Evolutionary conservation across 192 early-diverging fungal species (phyloP).

Genomic region (Powellomyces hirtus): DNA sequence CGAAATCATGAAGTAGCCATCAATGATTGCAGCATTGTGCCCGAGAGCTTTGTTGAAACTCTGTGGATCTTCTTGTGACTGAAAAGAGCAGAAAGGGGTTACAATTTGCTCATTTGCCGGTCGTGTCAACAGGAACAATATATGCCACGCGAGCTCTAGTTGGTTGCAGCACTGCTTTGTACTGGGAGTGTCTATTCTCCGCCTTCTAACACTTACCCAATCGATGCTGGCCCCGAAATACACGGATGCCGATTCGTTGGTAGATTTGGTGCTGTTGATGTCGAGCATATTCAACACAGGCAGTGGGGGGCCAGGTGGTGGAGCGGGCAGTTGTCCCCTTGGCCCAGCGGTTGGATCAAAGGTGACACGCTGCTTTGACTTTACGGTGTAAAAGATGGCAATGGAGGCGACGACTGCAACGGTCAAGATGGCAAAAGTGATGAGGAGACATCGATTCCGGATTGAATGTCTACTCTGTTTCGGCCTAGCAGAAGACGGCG

Average conservation of each 20-base stretch:
- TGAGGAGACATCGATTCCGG: background rate
- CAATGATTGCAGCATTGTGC: slow-evolving; percentile 25
- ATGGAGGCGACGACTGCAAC: background rate
- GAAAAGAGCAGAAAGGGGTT: background rate
- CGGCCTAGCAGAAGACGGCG: background rate
- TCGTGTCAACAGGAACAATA: no score
- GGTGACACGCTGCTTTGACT: background rate
- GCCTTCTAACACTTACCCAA: slow-evolving; percentile 21
- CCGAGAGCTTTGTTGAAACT: slow-evolving; percentile 25
- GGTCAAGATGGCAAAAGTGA: background rate
- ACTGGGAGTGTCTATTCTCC: no score
- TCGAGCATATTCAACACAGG: slow-evolving; percentile 26
- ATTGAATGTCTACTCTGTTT: background rate
- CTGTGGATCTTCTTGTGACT: slow-evolving; percentile 31
- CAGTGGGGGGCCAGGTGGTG: slow-evolving; percentile 29
- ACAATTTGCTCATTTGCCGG: background rate
- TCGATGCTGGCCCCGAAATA: slow-evolving; percentile 37
- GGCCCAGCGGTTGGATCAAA: slow-evolving; percentile 28
- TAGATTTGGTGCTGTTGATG: background rate
- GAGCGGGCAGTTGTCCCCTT: slow-evolving; percentile 12
- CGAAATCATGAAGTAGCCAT: slow-evolving; percentile 25
- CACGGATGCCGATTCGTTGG: background rate
- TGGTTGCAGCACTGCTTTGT: no score
- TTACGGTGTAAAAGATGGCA: slow-evolving; percentile 1
- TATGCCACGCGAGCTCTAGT: no score